Base-by-base conservation (phyloP, 139 green algal genomes). In the Haematococcus sp. region DNA sequence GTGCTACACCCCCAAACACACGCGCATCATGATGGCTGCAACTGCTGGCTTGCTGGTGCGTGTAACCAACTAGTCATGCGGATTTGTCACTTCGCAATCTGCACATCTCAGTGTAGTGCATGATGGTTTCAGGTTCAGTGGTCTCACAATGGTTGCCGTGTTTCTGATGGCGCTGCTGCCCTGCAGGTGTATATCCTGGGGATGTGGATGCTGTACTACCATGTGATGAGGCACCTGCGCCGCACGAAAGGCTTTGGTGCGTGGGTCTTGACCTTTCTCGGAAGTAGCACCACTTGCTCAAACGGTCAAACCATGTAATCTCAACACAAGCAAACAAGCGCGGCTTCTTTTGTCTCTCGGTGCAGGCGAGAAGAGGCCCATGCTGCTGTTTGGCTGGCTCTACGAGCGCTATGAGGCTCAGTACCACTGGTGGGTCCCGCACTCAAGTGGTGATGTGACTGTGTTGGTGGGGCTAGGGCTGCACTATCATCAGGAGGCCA, bases 1-100 rank as follows among this genome's bases (percentile, higher is more conserved):
- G 40, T 71, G 64, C 64, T 71, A 59, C 64, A 54, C 64, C 5
- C 58, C 58, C 58, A 65, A 65, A n/a, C 58, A 65, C 58, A 34
- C 25, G 20, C 58, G 58, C 58, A 35, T 35, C 20, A 65, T 65
- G 58, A 65, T 65, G 58, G 28, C 35, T 35, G 58, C 58, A 34
- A 11, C 58, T 23, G 58, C n/a, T n/a, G 58, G 58, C 4, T n/a
- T 65, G n/a, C 11, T 65, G 3, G 13, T 61, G 15, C 27, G 27
- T 25, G 54, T 61, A n/a, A n/a, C n/a, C n/a, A n/a, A n/a, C n/a
- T n/a, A n/a, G n/a, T n/a, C n/a, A n/a, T n/a, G n/a, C n/a, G n/a
- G n/a, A n/a, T n/a, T n/a, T n/a, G n/a, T n/a, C n/a, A n/a, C n/a
- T n/a, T n/a, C n/a, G n/a, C n/a, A n/a, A n/a, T n/a, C n/a, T n/a